These are phyloP conservation scores for Plasmodiophora brassicae DNA, from an alignment of 208 protist genomes.

Conservation along the genomic window DNA sequence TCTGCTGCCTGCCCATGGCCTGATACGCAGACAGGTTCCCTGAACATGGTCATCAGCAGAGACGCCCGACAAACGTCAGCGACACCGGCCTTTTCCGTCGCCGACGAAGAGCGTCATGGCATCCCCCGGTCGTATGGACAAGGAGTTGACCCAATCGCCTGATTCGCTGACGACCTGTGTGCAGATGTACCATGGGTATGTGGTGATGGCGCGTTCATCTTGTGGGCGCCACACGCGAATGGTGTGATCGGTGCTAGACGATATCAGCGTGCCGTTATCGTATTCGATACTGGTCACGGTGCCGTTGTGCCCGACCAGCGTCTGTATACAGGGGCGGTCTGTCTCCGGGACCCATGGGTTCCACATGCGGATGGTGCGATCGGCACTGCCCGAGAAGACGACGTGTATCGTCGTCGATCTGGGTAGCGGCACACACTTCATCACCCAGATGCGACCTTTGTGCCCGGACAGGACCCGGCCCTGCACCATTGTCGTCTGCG, in stretches of 20 bases:
- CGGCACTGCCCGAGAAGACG: background rate
- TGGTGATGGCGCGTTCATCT: background rate
- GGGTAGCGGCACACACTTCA: background rate
- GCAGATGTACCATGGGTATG: constrained; percentile 37
- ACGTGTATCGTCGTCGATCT: background rate
- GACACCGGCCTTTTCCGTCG: constrained; percentile 24
- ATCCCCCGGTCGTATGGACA: constrained; percentile 10
- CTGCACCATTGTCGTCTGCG: background rate
- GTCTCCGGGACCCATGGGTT: background rate
- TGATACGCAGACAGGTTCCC: no score
- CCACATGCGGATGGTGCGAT: constrained; percentile 38
- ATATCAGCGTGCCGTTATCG: background rate
- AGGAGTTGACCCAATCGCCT: constrained; percentile 23
- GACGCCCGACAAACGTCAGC: background rate
- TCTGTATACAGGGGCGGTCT: constrained; percentile 9
- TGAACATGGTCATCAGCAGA: no score
- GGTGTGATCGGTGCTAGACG: constrained; percentile 21
- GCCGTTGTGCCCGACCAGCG: constrained; percentile 33
- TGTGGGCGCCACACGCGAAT: constrained; percentile 18
- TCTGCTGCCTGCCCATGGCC: no score
- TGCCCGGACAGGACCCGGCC: background rate
- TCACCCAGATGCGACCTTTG: background rate
- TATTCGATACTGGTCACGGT: constrained; percentile 25
- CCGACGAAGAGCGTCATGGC: constrained; percentile 12
- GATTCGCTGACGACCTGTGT: background rate